Conservation (phyloP, 768 basidiomycete species). For the Leccinum ochraceum region DNA sequence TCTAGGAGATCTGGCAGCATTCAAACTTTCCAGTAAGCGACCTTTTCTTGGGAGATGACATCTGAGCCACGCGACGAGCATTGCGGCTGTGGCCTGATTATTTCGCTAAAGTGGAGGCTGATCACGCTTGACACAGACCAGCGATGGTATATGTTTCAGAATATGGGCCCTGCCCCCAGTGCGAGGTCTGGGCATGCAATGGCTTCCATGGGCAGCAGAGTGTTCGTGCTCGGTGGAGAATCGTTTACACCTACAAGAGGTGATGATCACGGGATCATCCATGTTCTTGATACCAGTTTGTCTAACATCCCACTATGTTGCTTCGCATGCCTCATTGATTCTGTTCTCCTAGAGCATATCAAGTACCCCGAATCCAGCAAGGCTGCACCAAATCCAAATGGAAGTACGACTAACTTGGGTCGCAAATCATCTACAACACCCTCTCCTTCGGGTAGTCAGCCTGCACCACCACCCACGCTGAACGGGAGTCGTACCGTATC, state of each 20-base stretch:
- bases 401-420: constrained; percentile 33
- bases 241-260: constrained; percentile 69
- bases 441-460: constrained; percentile 31
- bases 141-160: constrained; percentile 99
- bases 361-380: constrained; percentile 80
- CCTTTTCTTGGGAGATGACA: neutral
- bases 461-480: constrained; percentile 30
- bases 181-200: constrained; percentile 98
- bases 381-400: constrained; percentile 33
- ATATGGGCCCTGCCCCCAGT: constrained; percentile 95
- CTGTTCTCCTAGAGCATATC: constrained; percentile 67
- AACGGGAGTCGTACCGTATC: constrained; percentile 61
- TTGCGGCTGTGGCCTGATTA: neutral
- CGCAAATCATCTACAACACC: constrained; percentile 51
- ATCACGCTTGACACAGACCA: constrained; percentile 58
- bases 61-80: constrained; percentile 1
- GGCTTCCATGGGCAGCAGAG: constrained; percentile 85
- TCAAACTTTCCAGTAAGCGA: constrained; percentile 92
- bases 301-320: constrained; percentile 20
- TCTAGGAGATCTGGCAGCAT: constrained; percentile 90
- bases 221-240: constrained; percentile 95
- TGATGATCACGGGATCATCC: constrained; percentile 82
- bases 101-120: constrained; percentile 11
- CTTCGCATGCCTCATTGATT: constrained; percentile 7
- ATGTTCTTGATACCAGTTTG: constrained; percentile 94